These are phyloP conservation scores for Picochlorum sp. DNA, from an alignment of 139 green algal genomes.

Conservation along the genomic window DNA sequence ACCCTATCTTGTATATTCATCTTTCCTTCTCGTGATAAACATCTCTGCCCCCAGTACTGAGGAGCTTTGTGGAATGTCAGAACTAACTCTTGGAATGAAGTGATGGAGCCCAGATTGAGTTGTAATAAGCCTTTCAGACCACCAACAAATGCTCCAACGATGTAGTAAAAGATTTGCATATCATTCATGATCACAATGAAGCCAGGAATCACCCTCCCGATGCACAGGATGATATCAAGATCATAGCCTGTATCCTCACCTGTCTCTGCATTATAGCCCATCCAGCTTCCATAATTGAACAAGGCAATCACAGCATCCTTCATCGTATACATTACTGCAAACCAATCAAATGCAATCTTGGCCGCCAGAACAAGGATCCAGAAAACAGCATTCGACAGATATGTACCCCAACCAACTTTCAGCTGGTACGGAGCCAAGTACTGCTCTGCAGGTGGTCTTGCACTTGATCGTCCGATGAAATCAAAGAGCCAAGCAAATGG, in stretches of 20 bases:
- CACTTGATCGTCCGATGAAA: constrained; percentile 24
- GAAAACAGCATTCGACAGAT: constrained; percentile 41
- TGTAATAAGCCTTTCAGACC: constrained; percentile 35
- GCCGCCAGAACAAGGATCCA: constrained; percentile 42
- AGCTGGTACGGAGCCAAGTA: constrained; percentile 27
- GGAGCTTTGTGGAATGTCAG: constrained; percentile 37
- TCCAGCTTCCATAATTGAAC: constrained; percentile 24
- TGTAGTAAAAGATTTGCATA: constrained; percentile 33
- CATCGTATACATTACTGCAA: constrained; percentile 34
- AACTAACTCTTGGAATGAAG: constrained; percentile 38
- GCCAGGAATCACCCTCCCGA: constrained; percentile 22
- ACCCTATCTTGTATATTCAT: constrained; percentile 8
- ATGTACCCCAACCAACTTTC: constrained; percentile 28
- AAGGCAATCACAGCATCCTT: constrained; percentile 25
- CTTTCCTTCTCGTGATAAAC: constrained; percentile 11
- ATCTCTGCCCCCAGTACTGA: constrained; percentile 25
- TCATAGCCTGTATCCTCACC: constrained; percentile 4
- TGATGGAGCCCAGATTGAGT: constrained; percentile 34
- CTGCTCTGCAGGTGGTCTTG: constrained; percentile 17
- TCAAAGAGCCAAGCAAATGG: constrained; percentile 27
- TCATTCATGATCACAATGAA: constrained; percentile 35
- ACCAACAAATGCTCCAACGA: constrained; percentile 26
- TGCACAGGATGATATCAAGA: constrained; percentile 27
- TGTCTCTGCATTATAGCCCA: background rate
- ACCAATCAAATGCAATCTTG: constrained; percentile 60